Conservation (phyloP, 495 filamentous ascomycete species). For the Halenospora varia region DNA sequence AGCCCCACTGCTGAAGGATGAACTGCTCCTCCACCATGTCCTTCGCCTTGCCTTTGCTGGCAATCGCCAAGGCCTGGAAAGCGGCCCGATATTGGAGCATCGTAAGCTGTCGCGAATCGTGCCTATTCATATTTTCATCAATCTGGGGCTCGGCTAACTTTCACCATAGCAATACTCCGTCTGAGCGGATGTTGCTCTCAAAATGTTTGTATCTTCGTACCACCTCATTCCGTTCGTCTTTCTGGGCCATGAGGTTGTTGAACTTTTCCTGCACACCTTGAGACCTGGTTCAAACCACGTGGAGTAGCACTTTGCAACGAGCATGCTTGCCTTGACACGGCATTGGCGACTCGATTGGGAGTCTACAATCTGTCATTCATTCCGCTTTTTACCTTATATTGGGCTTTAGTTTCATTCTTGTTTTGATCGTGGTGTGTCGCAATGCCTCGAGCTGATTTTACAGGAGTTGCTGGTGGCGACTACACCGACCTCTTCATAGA, state of each 20-base stretch:
- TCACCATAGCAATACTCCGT: neutral
- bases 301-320: slow-evolving; percentile 4
- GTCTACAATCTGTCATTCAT: neutral
- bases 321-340: neutral
- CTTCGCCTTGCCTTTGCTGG: neutral
- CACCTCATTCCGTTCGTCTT: neutral
- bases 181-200: slow-evolving; percentile 8
- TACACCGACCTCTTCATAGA: slow-evolving; percentile 5
- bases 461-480: slow-evolving; percentile 9
- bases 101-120: slow-evolving; percentile 6
- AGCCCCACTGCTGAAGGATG: neutral
- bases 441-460: slow-evolving; percentile 13
- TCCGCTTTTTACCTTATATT: neutral
- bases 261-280: neutral
- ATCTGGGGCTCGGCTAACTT: neutral
- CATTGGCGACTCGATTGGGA: slow-evolving; percentile 1
- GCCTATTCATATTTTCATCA: slow-evolving; percentile 5
- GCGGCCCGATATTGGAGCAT: slow-evolving; percentile 6
- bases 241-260: slow-evolving; percentile 4
- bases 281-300: slow-evolving; percentile 8
- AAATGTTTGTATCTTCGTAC: slow-evolving; percentile 1
- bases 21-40: neutral
- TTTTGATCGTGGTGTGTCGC: neutral
- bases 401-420: neutral
- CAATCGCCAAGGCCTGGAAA: neutral